Conservation (phyloP, 371 early-diverging fungal species). For the Mucor lusitanicus region DNA sequence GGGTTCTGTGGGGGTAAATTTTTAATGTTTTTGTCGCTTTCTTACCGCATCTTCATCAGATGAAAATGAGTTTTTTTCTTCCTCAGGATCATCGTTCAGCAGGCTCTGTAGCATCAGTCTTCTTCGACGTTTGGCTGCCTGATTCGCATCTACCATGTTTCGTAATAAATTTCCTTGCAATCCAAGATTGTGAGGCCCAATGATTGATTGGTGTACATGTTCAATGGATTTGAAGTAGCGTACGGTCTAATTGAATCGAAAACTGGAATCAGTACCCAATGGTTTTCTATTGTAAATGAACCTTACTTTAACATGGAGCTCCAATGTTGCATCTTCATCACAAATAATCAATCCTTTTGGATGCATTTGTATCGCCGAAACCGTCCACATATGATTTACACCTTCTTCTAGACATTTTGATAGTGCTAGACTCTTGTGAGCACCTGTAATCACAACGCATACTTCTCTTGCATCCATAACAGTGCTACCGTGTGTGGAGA, state of each 20-base stretch:
- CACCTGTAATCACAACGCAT: conserved; percentile 84
- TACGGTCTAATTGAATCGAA: conserved; percentile 68
- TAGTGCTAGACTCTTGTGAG: conserved; percentile 74
- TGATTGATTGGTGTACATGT: conserved; percentile 81
- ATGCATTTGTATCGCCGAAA: conserved; percentile 86
- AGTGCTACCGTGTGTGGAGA: conserved; percentile 50
- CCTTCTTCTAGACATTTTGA: conserved; percentile 88
- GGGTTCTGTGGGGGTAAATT: not conserved
- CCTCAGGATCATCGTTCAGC: conserved; percentile 37
- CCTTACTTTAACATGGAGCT: conserved; percentile 80
- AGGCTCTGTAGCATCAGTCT: conserved; percentile 44
- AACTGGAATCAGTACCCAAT: not conserved
- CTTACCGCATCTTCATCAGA: conserved; percentile 19
- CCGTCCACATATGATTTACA: conserved; percentile 93
- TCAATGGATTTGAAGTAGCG: conserved; percentile 91
- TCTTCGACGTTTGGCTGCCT: conserved; percentile 43
- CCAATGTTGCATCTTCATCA: conserved; percentile 89
- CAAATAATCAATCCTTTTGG: conserved; percentile 86
- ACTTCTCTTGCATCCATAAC: conserved; percentile 89
- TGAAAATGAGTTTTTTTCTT: conserved; percentile 9
- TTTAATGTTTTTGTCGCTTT: conserved; percentile 8
- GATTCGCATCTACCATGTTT: conserved; percentile 46
- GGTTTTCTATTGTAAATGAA: not conserved
- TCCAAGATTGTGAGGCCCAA: conserved; percentile 80
- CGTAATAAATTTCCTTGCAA: conserved; percentile 63